Percentiles rank a stretch among this genome's conserved stretches.
Conservation (phyloP, 2,329 filamentous ascomycete species). For the Ophiosphaerella korrae region DNA sequence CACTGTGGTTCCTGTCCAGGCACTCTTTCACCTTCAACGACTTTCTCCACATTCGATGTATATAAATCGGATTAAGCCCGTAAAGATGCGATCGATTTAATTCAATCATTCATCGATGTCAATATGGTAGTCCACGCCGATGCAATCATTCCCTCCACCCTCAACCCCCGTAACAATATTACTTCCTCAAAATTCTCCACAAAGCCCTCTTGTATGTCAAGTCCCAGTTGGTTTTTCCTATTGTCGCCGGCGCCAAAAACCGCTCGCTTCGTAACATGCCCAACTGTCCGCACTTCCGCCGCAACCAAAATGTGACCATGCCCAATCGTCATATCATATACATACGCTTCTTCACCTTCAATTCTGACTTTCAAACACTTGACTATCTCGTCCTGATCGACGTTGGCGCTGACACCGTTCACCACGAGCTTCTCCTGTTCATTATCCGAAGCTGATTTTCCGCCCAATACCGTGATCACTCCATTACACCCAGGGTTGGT, state of each 20-base stretch:
- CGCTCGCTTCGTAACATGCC: constrained; percentile 2
- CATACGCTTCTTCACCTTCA: constrained; percentile 19
- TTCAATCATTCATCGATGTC: constrained; percentile 2
- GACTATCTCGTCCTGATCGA: constrained; percentile 36
- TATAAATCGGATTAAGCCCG: too few species aligned
- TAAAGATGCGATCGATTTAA: too few species aligned
- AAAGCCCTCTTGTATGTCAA: constrained; percentile 14
- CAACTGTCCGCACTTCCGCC: constrained; percentile 14
- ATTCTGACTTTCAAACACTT: constrained; percentile 28
- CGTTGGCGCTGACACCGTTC: constrained; percentile 8
- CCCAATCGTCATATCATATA: constrained; percentile 35
- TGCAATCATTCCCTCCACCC: constrained; percentile 23
- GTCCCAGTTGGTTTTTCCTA: constrained; percentile 31
- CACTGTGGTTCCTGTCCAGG: too few species aligned
- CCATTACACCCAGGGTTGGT: constrained; percentile 24
- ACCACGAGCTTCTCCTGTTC: neutral
- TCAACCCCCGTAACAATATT: constrained; percentile 20
- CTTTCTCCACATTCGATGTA: too few species aligned
- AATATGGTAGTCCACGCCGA: constrained; percentile 35
- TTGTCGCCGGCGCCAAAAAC: constrained; percentile 37
- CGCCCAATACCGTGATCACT: constrained; percentile 24
- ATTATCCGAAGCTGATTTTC: neutral
- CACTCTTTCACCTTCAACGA: too few species aligned
- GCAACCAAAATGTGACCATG: constrained; percentile 37
- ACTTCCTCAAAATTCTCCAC: constrained; percentile 28